Base-by-base conservation (phyloP, 129 eudicot genomes). In the Flaveria robusta region DNA sequence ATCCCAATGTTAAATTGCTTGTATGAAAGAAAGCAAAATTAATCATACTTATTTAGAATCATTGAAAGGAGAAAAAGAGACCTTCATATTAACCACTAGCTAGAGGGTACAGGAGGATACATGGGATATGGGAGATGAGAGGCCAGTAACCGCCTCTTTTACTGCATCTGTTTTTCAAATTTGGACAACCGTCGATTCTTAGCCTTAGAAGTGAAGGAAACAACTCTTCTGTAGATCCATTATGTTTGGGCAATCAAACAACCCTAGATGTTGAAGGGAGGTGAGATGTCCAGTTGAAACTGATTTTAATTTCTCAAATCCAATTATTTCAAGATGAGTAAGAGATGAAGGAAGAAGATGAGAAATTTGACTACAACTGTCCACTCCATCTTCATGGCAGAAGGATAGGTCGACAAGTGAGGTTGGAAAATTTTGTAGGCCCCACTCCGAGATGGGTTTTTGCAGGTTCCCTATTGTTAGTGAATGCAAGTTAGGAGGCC, bases 301-400 rank as follows among this genome's bases (percentile, higher is more conserved):
- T 1, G 76, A 66, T 74, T 67, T 68, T 64, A 80, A 51, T n/a
- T 74, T 74, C 52, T 69, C 29, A 54, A 55, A 58, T 5, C 9
- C 58, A 9, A 11, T 3, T 46, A 80, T 27, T 1, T 22, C 7
- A 74, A 80, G 70, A 42, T 43, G 13, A 52, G 70, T 42, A 41
- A 74, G 71, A 67, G 80, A 66, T 66, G 60, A 43, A 42, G 74
- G 79, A 80, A 74, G 62, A 13, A 74, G 34, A 74, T 64, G 54
- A 10, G 73, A 54, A 14, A 60, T 2, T n/a, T 72, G 74, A 72
- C 45, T 9, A 47, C 74, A 79, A 19, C 60, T 23, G 3, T 18
- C 50, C 71, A 56, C 78, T 72, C 51, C 78, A 31, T 74, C 59
- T 0, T 69, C 51, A 37, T 74, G 62, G 7, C 0, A 15, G 27